Base-by-base conservation (phyloP, 805 yeast species). In the Candida nanaspora region DNA sequence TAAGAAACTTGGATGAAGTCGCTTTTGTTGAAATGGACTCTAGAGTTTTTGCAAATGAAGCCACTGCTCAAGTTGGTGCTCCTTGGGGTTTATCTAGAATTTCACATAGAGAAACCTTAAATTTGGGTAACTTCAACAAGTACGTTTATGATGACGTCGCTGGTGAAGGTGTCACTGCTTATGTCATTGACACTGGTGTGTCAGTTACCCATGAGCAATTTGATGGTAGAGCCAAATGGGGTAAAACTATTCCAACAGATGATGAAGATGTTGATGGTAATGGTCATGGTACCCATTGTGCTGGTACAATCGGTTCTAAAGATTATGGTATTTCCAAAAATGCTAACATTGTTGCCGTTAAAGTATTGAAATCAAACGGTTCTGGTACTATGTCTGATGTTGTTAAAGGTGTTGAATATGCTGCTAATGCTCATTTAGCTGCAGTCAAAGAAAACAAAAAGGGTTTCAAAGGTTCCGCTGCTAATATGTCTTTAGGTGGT, bases 221-320 rank as follows among this genome's bases (percentile, higher is more conserved):
- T 55, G 82, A 68, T 10, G 89, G 89, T 36, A 78, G 96, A 66
- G 95, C 95, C 35, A 59, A 59, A 31, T 86, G 94, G 94, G 95
- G 95, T 51, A 72, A 80, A 38, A 86, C 94, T 43, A 70, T 86
- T 49, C 95, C 94, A 50, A 52, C 62, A 39, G 82, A 80, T 53
- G 86, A 79, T 51, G 72, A 72, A 40, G 87, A 81, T 50, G 55
- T 70, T 34, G 96, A 89, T 60, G 93, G 87, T 40, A 84, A 86
- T 54, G 97, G 96, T 39, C 97, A 88, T 64, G 97, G 97, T 56
- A 86, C 96, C 35, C 97, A 88, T 57, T 86, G 94, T 68, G 95
- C 96, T n/a, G 97, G 96, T 65, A 87, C 94, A 28, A 86, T 89
- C 53, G 96, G 82, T 38, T 83, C 93, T 19, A 69, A 70, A 45